Evolutionary conservation across 2,329 filamentous ascomycete genomes (phyloP).

Genomic region (Neofusicoccum laricinum): DNA sequence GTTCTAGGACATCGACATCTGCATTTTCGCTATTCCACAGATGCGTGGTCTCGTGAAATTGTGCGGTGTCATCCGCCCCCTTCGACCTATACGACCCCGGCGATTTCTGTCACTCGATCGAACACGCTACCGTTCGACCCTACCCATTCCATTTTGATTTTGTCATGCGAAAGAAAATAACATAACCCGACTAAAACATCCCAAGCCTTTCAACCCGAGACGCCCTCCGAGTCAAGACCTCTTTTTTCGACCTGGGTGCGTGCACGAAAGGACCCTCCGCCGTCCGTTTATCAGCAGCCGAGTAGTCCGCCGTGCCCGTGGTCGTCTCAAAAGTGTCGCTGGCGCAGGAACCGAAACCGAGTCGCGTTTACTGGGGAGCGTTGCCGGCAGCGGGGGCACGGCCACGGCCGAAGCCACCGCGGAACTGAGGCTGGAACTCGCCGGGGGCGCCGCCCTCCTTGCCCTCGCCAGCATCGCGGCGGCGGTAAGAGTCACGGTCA

Average conservation of each 20-base stretch:
- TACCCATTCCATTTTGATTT: conserved; percentile 26
- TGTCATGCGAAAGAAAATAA: conserved; percentile 14
- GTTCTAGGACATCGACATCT: conserved; percentile 16
- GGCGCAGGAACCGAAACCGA: conserved; percentile 1
- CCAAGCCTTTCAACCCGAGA: conserved; percentile 17
- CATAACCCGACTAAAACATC: conserved; percentile 7
- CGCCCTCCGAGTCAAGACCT: conserved; percentile 9
- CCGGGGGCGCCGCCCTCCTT: conserved; percentile 38
- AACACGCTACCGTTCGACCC: conserved; percentile 49
- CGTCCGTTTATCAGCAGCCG: neutral
- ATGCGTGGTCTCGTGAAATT: conserved; percentile 16
- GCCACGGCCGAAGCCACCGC: conserved; percentile 39
- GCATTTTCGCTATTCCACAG: conserved; percentile 18
- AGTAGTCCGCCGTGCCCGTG: neutral
- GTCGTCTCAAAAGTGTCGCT: conserved; percentile 5
- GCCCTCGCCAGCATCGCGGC: conserved; percentile 66
- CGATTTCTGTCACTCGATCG: conserved; percentile 50
- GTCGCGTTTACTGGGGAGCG: conserved; percentile 16
- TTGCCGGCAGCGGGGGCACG: conserved; percentile 7
- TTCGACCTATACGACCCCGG: conserved; percentile 48
- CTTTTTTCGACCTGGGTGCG: neutral
- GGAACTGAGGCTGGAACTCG: conserved; percentile 44
- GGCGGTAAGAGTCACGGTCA: conserved; percentile 86
- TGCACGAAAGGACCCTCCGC: neutral
- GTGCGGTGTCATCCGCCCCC: conserved; percentile 29